Base-by-base conservation (phyloP, 768 basidiomycete genomes). In the Sarcodon aspratus region DNA sequence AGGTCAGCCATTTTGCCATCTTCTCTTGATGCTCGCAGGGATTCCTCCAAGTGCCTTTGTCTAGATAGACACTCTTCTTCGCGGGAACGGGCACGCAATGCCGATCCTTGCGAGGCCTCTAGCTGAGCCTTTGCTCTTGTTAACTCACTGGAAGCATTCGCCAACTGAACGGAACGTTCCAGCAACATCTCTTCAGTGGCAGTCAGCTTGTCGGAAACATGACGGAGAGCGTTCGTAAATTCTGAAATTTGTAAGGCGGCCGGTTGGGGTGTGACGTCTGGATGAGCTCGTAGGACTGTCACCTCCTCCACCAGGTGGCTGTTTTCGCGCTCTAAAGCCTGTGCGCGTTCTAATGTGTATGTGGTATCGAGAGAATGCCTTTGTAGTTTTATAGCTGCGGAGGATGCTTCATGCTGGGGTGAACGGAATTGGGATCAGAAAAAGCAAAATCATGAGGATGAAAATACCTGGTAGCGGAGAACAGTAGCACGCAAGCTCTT, bases 161-260 rank as follows among this genome's bases (percentile, higher is more conserved):
- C 60, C 1, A 82, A 64, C n/a, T 79, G 72, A 0, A 62, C 67
- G 0, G 73, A 79, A 18, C 73, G 73, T 1, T 66, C 59, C 11
- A 71, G 60, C 1, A 87, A 67, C 8, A 73, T 59, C 9, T 71
- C 63, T 59, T 89, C 87, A 0, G 82, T 78, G 9, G 74, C 58
- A 0, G 72, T 68, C 15, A 88, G 72, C 61, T 88, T 82, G 58
- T 85, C 79, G 3, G 78, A 81, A 33, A 85, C 67, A 17, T 74
- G 75, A 7, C 85, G 73, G 27, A 87, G 71, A 0, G 83, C 78
- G 8, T 89, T 72, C 0, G 83, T 79, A 46, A 89, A 71, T 50
- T 89, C 69, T 12, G 69, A 63, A 1, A 69, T 67, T 48, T 71
- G 71, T 4, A 64, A 52, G 6, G 63, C 55, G 31, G 69, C 64